Base-by-base conservation (phyloP, 2,329 filamentous ascomycete species). In the Cladosporium austrohemisphaericum region DNA sequence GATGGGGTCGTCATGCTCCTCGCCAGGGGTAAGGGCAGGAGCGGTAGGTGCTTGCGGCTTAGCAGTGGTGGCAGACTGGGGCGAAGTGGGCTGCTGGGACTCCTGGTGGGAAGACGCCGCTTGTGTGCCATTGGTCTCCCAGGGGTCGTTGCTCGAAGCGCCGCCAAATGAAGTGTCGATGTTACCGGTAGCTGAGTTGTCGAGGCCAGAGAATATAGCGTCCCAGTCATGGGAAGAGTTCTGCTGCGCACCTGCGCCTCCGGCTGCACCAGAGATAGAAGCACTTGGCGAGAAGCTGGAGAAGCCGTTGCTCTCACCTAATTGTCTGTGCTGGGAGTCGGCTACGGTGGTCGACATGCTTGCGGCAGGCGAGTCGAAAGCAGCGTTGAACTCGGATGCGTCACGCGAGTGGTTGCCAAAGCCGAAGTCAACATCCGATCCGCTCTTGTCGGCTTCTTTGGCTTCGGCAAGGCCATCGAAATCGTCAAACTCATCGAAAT, bases 1-100 rank as follows among this genome's bases (percentile, higher is more conserved):
- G 50, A 95, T 92, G 7, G 89, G 86, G 64, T 97, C 92, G 63
- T 97, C 92, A 61, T 94, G 88, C 61, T 86, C 86, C 3, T 86
- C 86, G 16, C 84, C 81, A 45, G 83, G 79, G 36, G 83, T 86
- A 43, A 81, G 69, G 40, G 70, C 62, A 11, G 75, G 74, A 53
- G 64, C 64, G 14, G 49, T 19, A 38, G 44, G n/a, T 11, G 51
- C 43, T 14, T 26, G 28, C 25, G 49, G 47, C 22, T 40, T 52
- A 13, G 35, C 37, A 13, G 47, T 55, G 18, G 25, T 48, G 7
- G 53, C 49, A 2, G 37, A 41, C n/a, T 41, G 37, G 2, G 46
- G 46, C 11, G 50, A 50, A 10, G 44, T 53, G 28, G 54, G 47
- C 53, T 55, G 55, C 37, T 55, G 38, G 57, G 54, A 35, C 20